Percentiles rank a stretch among this genome's conserved stretches.
These are phyloP conservation scores for Yarrowia hollandica DNA, from an alignment of 805 yeast genomes.

Conservation along the genomic window DNA sequence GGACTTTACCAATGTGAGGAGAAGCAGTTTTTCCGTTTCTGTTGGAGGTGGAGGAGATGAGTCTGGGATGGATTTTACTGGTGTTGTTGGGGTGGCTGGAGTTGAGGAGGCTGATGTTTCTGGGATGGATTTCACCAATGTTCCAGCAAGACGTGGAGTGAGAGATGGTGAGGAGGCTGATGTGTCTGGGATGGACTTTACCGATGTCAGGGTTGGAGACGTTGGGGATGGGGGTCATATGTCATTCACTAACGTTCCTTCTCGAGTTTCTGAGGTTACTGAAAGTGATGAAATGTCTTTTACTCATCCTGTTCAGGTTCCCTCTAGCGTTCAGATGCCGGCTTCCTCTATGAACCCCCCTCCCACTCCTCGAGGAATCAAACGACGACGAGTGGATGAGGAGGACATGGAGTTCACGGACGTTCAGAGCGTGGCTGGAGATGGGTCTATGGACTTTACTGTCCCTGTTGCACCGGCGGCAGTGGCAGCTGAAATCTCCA, in stretches of 20 bases:
- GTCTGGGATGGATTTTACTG: too few relatives aligned
- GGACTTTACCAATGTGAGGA: conserved; percentile 7
- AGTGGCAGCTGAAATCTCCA: too few relatives aligned
- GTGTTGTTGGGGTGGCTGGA: too few relatives aligned
- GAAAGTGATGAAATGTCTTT: background rate
- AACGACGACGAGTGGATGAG: background rate
- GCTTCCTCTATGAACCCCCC: too few relatives aligned
- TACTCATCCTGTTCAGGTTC: too few relatives aligned
- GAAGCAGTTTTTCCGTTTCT: too few relatives aligned
- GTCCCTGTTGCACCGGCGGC: too few relatives aligned
- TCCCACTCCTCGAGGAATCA: background rate
- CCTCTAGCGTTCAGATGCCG: too few relatives aligned
- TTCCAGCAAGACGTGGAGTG: background rate
- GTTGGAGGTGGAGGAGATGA: too few relatives aligned
- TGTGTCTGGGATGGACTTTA: background rate
- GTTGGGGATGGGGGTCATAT: background rate
- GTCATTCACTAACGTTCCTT: conserved; percentile 12
- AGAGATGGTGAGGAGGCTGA: background rate
- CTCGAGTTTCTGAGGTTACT: background rate
- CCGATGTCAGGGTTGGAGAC: too few relatives aligned
- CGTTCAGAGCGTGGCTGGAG: background rate
- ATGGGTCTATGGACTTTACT: background rate
- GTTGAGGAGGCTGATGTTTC: background rate
- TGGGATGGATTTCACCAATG: conserved; percentile 10
- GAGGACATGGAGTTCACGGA: background rate